These are phyloP conservation scores for Sarocladium strictum DNA, from an alignment of 2,329 filamentous ascomycete genomes.

Conservation along the genomic window DNA sequence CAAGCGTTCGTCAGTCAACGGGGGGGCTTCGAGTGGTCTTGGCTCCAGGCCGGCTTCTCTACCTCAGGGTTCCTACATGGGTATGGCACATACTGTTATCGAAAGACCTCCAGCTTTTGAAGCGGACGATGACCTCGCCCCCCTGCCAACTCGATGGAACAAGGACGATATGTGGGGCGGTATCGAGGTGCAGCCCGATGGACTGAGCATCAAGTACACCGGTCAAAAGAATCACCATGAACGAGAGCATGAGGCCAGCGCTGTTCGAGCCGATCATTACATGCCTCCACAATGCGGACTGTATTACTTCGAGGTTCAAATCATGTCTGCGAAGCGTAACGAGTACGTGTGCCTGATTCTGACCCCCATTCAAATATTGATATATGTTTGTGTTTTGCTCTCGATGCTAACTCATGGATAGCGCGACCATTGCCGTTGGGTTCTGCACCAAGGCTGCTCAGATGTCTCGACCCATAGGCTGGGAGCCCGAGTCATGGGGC, in stretches of 20 bases:
- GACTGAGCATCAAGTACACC: slow-evolving; percentile 62
- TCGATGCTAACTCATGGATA: slow-evolving; percentile 21
- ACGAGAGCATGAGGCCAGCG: slow-evolving; percentile 68
- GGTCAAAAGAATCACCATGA: slow-evolving; percentile 41
- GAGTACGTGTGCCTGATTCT: slow-evolving; percentile 39
- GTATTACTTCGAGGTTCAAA: slow-evolving; percentile 80
- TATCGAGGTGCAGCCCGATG: slow-evolving; percentile 69
- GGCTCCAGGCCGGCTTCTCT: slow-evolving; percentile 39
- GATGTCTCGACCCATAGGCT: slow-evolving; percentile 54
- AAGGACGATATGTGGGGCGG: slow-evolving; percentile 66
- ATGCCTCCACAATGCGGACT: slow-evolving; percentile 90
- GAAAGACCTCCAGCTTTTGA: slow-evolving; percentile 62
- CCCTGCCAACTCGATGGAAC: slow-evolving; percentile 79
- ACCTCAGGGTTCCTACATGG: slow-evolving; percentile 55
- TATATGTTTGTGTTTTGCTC: neutral
- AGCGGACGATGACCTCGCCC: slow-evolving; percentile 53
- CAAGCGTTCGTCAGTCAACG: neutral
- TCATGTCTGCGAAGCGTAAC: slow-evolving; percentile 44
- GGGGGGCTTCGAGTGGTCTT: slow-evolving; percentile 11
- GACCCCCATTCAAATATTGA: neutral
- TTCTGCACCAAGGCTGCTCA: slow-evolving; percentile 50
- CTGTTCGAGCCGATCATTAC: slow-evolving; percentile 74
- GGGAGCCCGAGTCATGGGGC: slow-evolving; percentile 63
- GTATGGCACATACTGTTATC: slow-evolving; percentile 77
- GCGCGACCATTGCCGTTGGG: slow-evolving; percentile 57